Conservation (phyloP, 2,329 filamentous ascomycete species). For the Grosmannia huntii region DNA sequence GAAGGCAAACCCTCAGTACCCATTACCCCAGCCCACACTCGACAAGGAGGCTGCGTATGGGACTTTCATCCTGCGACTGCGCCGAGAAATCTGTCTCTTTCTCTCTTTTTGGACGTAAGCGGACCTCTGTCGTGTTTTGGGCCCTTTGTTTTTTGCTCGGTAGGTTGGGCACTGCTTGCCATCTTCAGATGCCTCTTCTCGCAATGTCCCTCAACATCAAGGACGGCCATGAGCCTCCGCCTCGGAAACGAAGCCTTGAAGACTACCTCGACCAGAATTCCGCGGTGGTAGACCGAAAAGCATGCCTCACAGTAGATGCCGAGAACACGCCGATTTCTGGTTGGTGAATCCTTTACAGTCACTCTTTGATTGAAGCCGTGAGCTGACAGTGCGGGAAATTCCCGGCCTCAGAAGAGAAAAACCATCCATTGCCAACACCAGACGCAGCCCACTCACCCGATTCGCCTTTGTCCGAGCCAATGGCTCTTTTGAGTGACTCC, state of each 20-base stretch:
- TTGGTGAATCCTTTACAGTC: background rate
- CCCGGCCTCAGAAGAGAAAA: background rate
- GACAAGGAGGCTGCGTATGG: background rate
- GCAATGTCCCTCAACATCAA: slow-evolving; percentile 35
- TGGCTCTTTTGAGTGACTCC: slow-evolving; percentile 26
- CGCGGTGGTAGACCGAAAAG: slow-evolving; percentile 8
- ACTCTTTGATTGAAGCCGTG: background rate
- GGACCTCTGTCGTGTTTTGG: background rate
- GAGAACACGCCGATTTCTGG: slow-evolving; percentile 10
- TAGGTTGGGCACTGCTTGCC: no score
- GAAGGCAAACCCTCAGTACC: background rate
- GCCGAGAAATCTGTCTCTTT: background rate
- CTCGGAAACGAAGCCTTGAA: slow-evolving; percentile 33
- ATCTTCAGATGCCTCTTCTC: slow-evolving; percentile 31
- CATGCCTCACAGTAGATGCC: slow-evolving; percentile 3
- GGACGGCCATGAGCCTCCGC: slow-evolving; percentile 25
- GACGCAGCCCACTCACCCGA: background rate
- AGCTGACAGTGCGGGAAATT: background rate
- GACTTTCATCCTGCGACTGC: background rate
- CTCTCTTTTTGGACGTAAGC: background rate
- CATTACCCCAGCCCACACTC: background rate
- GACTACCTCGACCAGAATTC: slow-evolving; percentile 24
- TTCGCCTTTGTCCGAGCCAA: slow-evolving; percentile 14
- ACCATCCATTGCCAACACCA: slow-evolving; percentile 8
- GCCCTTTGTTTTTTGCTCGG: background rate